These are phyloP conservation scores for Amniculicola lignicola DNA, from an alignment of 495 filamentous ascomycete species.

Conservation along the genomic window DNA sequence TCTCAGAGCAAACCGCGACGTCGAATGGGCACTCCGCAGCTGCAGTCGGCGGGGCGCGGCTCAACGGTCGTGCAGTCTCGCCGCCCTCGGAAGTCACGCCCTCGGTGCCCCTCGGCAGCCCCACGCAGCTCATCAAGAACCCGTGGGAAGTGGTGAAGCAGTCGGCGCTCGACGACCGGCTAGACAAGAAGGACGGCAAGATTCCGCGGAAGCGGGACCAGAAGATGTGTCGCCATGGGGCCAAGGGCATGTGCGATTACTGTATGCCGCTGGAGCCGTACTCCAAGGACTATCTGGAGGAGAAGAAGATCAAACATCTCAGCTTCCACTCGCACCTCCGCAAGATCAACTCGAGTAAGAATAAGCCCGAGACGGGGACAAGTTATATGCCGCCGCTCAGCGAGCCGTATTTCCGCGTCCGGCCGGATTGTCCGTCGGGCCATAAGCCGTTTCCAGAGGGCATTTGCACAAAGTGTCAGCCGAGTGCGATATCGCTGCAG, in stretches of 20 bases:
- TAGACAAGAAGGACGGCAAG: slow-evolving; percentile 92
- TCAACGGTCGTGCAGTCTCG: slow-evolving; percentile 76
- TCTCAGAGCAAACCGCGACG: slow-evolving; percentile 53
- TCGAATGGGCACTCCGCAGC: slow-evolving; percentile 52
- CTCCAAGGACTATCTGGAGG: slow-evolving; percentile 75
- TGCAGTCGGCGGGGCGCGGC: slow-evolving; percentile 42
- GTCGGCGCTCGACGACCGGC: slow-evolving; percentile 74
- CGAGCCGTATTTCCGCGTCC: slow-evolving; percentile 91
- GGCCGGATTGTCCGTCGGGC: slow-evolving; percentile 82
- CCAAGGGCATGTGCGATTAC: slow-evolving; percentile 98
- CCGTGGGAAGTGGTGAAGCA: slow-evolving; percentile 92
- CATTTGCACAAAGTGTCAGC: slow-evolving; percentile 99
- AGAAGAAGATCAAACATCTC: slow-evolving; percentile 97
- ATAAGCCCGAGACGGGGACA: slow-evolving; percentile 83
- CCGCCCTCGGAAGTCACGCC: slow-evolving; percentile 65
- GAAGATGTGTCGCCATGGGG: slow-evolving; percentile 93
- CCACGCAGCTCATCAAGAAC: slow-evolving; percentile 67
- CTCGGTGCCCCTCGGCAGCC: slow-evolving; percentile 54
- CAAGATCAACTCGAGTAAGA: slow-evolving; percentile 92
- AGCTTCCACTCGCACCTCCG: slow-evolving; percentile 93
- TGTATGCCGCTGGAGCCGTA: slow-evolving; percentile 98
- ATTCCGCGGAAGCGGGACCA: slow-evolving; percentile 70
- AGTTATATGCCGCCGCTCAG: slow-evolving; percentile 95
- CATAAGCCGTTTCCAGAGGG: slow-evolving; percentile 92
- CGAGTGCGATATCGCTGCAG: slow-evolving; percentile 92